Evolutionary conservation across 345 rosid species (phyloP).

Genomic region (Populus davidiana): DNA sequence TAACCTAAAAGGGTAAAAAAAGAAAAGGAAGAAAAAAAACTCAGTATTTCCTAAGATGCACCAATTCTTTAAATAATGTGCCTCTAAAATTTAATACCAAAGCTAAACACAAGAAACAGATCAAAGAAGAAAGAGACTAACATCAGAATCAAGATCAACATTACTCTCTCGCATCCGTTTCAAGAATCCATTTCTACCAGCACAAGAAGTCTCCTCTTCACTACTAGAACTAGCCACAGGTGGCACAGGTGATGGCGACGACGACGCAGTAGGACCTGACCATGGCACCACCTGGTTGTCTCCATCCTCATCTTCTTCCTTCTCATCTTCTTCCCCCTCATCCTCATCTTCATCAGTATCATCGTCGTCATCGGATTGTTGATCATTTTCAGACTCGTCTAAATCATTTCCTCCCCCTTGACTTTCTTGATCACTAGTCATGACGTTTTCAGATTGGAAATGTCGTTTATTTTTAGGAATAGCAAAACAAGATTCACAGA

Average conservation of each 20-base stretch:
- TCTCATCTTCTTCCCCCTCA: conserved; percentile 17
- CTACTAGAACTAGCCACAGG: conserved; percentile 45
- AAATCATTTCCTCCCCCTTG: conserved; percentile 1
- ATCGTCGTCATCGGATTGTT: conserved; percentile 28
- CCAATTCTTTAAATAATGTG: neutral
- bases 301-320: conserved; percentile 37
- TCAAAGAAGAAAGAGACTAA: conserved; percentile 20
- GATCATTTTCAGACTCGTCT: conserved; percentile 13
- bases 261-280: conserved; percentile 30
- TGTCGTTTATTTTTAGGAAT: neutral
- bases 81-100: too few species aligned
- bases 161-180: conserved; percentile 39
- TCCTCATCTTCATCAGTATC: conserved; percentile 26
- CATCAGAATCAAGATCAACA: conserved; percentile 44
- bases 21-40: neutral
- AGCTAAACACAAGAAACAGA: neutral
- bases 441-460: neutral
- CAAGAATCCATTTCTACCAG: conserved; percentile 20
- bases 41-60: neutral
- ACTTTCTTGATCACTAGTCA: neutral
- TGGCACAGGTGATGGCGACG: conserved; percentile 23
- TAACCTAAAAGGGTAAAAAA: neutral
- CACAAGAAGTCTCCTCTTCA: conserved; percentile 28
- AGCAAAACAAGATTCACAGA: conserved; percentile 54
- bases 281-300: conserved; percentile 90